Evolutionary conservation across 805 yeast genomes (phyloP), one percentile per base, ranked within the genome.

Genomic region (Candida tibetensis): DNA sequence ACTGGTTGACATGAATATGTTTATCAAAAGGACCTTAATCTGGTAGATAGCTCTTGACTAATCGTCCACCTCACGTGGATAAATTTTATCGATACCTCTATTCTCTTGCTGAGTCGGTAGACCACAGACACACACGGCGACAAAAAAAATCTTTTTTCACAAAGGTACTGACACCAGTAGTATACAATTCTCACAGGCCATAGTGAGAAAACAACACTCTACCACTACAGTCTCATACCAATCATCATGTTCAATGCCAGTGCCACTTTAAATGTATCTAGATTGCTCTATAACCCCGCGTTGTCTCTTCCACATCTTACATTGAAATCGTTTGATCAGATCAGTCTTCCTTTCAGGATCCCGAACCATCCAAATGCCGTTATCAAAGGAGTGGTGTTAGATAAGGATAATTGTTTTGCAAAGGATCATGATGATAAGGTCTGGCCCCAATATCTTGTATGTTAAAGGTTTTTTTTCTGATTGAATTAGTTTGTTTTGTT

Each of bases 391-490:
- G 73, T 90, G 1, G 91, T 93, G 0, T 67, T 93, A 17, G 99
- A 93, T 55, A 93, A 93, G 58, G 99, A 93, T 62, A 93, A 93
- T 59, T 91, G 98, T 55, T 85, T 93, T 57, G 95, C 99, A 4
- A 74, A 76, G 41, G 90, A 90, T 25, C 85, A 86, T 39, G 85
- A 80, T 42, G 84, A 82, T 42, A 74, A 77, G 41, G 85, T 91
- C 1, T 89, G 87, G 85, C 88, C 85, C 0, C 85, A 66, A 2
- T 90, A 89, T 46, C 47, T 49, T 10, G 64, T 60, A 49, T 53
- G 66, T 61, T 2, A 13, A 18, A 17, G 4, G 33, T 10, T 10
- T 7, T 6, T 15, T 5, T 22, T 22, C 12, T 22, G 25, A 22
- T 7, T 22, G 25, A 7, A 8, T 22, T 12, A 22, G 7, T 22